These are phyloP conservation scores for Steccherinum ochraceum DNA, from an alignment of 768 basidiomycete species.

Conservation along the genomic window DNA sequence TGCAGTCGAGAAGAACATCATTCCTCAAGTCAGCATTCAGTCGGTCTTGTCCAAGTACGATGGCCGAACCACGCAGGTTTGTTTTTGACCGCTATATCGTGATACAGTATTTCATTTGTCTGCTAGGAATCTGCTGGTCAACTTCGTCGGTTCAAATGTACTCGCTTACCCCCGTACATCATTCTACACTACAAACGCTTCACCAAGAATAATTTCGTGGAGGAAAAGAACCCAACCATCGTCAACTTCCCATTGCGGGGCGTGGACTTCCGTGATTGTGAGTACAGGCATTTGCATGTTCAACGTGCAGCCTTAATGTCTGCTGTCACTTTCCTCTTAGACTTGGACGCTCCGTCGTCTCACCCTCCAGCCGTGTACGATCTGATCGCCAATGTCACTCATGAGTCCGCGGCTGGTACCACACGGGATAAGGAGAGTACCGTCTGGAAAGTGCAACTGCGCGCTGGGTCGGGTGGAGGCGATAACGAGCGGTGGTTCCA, in stretches of 20 bases:
- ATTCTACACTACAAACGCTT: slow-evolving; percentile 95
- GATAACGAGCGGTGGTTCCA: slow-evolving; percentile 93
- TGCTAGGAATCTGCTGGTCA: slow-evolving; percentile 76
- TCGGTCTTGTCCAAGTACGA: slow-evolving; percentile 92
- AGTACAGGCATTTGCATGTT: slow-evolving; percentile 25
- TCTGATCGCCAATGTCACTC: slow-evolving; percentile 91
- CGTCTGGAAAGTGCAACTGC: slow-evolving; percentile 87
- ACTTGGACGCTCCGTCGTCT: slow-evolving; percentile 64
- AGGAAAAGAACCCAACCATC: slow-evolving; percentile 98
- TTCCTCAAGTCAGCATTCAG: slow-evolving; percentile 92
- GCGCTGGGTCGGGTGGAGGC: slow-evolving; percentile 66
- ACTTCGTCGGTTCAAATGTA: slow-evolving; percentile 86
- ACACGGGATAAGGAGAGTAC: slow-evolving; percentile 89
- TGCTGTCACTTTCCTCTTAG: slow-evolving; percentile 32
- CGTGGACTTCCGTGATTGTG: slow-evolving; percentile 89
- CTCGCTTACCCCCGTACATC: slow-evolving; percentile 84
- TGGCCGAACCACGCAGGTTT: slow-evolving; percentile 81
- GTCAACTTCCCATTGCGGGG: slow-evolving; percentile 95
- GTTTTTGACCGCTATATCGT: slow-evolving; percentile 14
- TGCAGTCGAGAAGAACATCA: slow-evolving; percentile 94
- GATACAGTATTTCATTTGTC: slow-evolving; percentile 9
- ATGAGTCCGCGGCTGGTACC: slow-evolving; percentile 94
- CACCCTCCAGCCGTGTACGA: slow-evolving; percentile 76
- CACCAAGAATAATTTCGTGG: slow-evolving; percentile 93
- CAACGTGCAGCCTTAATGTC: not conserved